Evolutionary conservation across 805 yeast species (phyloP), one percentile per base, ranked within the genome.

Genomic region (Spathaspora girioi): DNA sequence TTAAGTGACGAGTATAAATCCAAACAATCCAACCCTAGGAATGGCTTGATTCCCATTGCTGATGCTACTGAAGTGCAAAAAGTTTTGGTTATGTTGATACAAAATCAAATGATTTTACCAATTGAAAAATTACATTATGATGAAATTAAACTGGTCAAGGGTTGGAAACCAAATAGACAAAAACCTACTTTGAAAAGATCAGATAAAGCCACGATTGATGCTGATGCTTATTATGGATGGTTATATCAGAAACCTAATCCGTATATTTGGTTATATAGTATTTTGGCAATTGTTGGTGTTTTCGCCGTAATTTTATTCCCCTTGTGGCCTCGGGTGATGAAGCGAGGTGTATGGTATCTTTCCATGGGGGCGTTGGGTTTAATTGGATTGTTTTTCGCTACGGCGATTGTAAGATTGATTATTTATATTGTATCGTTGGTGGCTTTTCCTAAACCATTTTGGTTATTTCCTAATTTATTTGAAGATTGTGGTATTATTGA

Each of bases 381-480:
- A 38, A 75, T 94, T 43, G 91, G 83, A 4, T 71, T 81, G 45
- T 86, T 94, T 68, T 87, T 94, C 57, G 87, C 70, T 18, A 68
- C 88, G 59, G 96, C 97, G 1, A 77, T 94, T 43, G 71, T 93
- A 32, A 80, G 99, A 63, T 73, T 92, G 64, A 75, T 92, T 41
- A 64, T 94, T 23, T 89, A 83, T 60, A 58, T 78, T 23, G 58
- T 87, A 48, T 80, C 91, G 0, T 78, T 80, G 56, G 71, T 85
- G 46, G 68, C 80, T 1, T 71, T 79, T 51, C 80, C 83, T 7
- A 82, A 83, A 43, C 96, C 96, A n/a, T 78, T 94, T 65, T 94
- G 99, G 99, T 66, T 94, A 45, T 93, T 90, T 78, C 99, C 99
- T 51, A 93, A 93, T 65, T 76, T 94, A 64, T 94, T 92, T 70